These are phyloP conservation scores for Aspergillus avenaceus DNA, from an alignment of 495 filamentous ascomycete species.

Conservation along the genomic window DNA sequence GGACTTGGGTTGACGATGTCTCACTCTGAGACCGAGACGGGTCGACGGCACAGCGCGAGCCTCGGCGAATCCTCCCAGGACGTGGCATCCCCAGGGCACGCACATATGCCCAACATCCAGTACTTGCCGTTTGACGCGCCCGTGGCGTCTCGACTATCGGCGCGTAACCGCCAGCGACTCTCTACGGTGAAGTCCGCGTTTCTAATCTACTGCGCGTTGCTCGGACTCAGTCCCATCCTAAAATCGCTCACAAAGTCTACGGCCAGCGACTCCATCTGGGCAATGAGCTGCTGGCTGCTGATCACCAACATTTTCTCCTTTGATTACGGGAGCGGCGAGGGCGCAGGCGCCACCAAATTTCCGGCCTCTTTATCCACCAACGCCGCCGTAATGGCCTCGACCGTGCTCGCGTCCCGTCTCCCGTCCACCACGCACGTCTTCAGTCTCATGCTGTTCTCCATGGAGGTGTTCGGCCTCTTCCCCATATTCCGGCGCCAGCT, in stretches of 20 bases:
- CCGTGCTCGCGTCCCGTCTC: conserved; percentile 83
- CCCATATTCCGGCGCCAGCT: conserved; percentile 89
- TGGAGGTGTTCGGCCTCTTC: conserved; percentile 95
- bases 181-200: conserved; percentile 83
- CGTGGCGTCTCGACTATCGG: conserved; percentile 42
- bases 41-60: conserved; percentile 17
- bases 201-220: conserved; percentile 85
- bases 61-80: conserved; percentile 16
- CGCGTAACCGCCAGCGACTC: conserved; percentile 62
- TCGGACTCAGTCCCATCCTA: conserved; percentile 88
- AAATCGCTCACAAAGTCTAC: conserved; percentile 92
- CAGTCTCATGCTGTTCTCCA: conserved; percentile 88
- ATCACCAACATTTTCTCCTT: conserved; percentile 96
- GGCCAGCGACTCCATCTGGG: conserved; percentile 90
- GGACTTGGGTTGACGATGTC: conserved; percentile 47
- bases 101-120: conserved; percentile 2
- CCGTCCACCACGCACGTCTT: conserved; percentile 92
- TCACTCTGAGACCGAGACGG: conserved; percentile 16
- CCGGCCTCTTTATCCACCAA: conserved; percentile 91
- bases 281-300: conserved; percentile 87
- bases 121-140: conserved; percentile 13
- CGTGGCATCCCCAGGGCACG: conserved; percentile 6
- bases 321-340: conserved; percentile 74
- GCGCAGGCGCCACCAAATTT: conserved; percentile 51
- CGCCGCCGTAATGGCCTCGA: conserved; percentile 90